phyloP scores from a whole-genome alignment of 352 stramenopile genomes.

The Globisporangium splendens region DNA sequence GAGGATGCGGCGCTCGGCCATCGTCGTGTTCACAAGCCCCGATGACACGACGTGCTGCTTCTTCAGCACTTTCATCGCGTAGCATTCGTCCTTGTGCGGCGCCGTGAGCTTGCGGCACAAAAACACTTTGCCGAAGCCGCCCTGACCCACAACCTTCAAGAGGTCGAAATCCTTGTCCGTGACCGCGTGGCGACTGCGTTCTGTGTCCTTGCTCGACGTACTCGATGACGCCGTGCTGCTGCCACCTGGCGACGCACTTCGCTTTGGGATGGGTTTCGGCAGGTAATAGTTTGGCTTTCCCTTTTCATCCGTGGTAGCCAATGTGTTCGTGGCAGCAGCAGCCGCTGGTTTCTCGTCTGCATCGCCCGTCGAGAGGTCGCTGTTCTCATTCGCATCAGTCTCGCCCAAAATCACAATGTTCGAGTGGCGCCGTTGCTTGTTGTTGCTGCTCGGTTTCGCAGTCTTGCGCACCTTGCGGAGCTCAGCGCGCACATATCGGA shows the following conservation, averaged over 20 bases:
- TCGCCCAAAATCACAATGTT: slow-evolving; percentile 88
- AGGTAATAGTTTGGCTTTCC: slow-evolving; percentile 79
- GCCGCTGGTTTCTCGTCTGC: slow-evolving; percentile 37
- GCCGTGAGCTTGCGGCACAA: slow-evolving; percentile 92
- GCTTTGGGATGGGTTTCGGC: slow-evolving; percentile 63
- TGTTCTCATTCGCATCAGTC: slow-evolving; percentile 72
- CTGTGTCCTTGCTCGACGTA: slow-evolving; percentile 15
- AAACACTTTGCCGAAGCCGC: slow-evolving; percentile 98
- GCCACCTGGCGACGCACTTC: slow-evolving; percentile 17
- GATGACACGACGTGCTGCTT: slow-evolving; percentile 91
- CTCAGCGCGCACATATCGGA: slow-evolving; percentile 71
- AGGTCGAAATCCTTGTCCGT: slow-evolving; percentile 94
- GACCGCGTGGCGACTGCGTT: slow-evolving; percentile 39
- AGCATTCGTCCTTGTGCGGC: slow-evolving; percentile 91
- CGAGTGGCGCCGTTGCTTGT: slow-evolving; percentile 53
- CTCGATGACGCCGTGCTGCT: slow-evolving; percentile 11
- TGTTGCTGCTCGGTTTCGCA: slow-evolving; percentile 21
- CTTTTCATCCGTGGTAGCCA: slow-evolving; percentile 27
- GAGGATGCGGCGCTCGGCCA: slow-evolving; percentile 90
- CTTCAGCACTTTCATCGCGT: slow-evolving; percentile 98
- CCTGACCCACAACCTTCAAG: slow-evolving; percentile 96
- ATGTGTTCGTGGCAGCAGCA: background rate
- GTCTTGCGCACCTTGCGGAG: slow-evolving; percentile 39
- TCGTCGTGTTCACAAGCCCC: slow-evolving; percentile 92
- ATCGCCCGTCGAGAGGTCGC: slow-evolving; percentile 62